Conservation (phyloP, 2,329 filamentous ascomycete genomes). For the Claviceps humidiphila region DNA sequence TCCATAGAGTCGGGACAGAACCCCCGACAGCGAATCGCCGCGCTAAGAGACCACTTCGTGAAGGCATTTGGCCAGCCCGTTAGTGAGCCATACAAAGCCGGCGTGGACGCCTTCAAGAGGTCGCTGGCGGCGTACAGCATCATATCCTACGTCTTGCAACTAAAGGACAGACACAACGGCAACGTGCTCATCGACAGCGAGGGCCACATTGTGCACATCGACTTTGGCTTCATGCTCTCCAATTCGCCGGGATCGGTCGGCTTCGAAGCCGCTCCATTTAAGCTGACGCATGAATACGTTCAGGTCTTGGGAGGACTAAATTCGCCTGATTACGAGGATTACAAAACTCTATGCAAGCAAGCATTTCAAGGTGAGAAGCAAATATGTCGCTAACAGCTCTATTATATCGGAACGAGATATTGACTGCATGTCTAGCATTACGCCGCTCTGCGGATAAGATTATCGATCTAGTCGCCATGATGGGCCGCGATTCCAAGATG, state of each 20-base stretch:
- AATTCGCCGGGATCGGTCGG: constrained; percentile 76
- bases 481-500: constrained; percentile 75
- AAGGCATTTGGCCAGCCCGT: constrained; percentile 64
- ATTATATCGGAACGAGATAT: too few species aligned
- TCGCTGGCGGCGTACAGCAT: constrained; percentile 79
- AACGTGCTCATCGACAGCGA: constrained; percentile 78
- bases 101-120: constrained; percentile 65
- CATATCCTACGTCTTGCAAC: constrained; percentile 69
- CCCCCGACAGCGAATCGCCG: constrained; percentile 62
- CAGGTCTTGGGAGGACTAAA: constrained; percentile 66
- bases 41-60: constrained; percentile 67
- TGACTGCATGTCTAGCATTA: constrained; percentile 37
- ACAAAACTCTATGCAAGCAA: constrained; percentile 68
- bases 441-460: constrained; percentile 68
- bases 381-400: too few species aligned
- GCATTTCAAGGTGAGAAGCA: constrained; percentile 59
- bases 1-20: constrained; percentile 61
- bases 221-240: constrained; percentile 82
- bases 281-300: constrained; percentile 74
- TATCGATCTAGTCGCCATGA: constrained; percentile 70
- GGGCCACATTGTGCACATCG: constrained; percentile 78
- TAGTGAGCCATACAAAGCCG: constrained; percentile 54
- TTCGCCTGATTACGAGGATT: constrained; percentile 58
- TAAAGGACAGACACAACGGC: constrained; percentile 78
- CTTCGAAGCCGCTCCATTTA: constrained; percentile 79